Percentiles rank a stretch among this genome's conserved stretches.
Evolutionary conservation across 176 grass and related monocot species (phyloP).

Genomic region (Calamus simplicifolius): DNA sequence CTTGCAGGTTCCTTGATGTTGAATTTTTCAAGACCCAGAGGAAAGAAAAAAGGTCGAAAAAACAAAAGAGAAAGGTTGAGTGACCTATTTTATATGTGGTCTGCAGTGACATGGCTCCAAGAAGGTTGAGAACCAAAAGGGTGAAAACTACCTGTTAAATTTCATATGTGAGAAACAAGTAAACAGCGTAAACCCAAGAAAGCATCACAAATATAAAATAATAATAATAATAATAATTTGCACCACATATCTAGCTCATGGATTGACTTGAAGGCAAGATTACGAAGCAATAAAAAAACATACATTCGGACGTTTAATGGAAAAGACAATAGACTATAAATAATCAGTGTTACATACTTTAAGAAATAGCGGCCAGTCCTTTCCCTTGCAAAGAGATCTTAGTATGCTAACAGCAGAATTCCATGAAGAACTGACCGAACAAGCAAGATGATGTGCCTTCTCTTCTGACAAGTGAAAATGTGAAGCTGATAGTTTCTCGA

Average conservation of each 20-base stretch:
- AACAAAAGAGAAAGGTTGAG: conserved; percentile 8
- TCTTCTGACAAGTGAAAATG: conserved; percentile 66
- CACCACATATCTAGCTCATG: background rate
- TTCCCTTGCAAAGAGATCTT: conserved; percentile 90
- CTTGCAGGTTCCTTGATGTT: background rate
- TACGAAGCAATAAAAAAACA: too few species aligned
- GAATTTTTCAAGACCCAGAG: too few species aligned
- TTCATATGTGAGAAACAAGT: conserved; percentile 12
- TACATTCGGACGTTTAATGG: conserved; percentile 10
- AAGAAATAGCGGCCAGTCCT: conserved; percentile 74
- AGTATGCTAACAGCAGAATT: conserved; percentile 62
- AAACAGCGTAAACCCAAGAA: background rate
- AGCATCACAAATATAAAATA: background rate
- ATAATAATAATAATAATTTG: conserved; percentile 12
- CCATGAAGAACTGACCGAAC: conserved; percentile 54
- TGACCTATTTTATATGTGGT: conserved; percentile 76
- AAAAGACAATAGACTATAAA: conserved; percentile 3
- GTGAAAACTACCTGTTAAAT: conserved; percentile 52
- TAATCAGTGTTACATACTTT: conserved; percentile 26
- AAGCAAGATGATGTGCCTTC: conserved; percentile 47
- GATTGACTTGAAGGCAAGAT: too few species aligned
- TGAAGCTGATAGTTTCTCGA: conserved; percentile 87
- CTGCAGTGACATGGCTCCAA: conserved; percentile 54
- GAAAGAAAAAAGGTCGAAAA: background rate
- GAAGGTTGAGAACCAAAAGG: conserved; percentile 59